Percentiles rank a stretch among this genome's conserved stretches.
phyloP scores from a whole-genome alignment of 345 rosid species.

The Citrus hindsii region DNA sequence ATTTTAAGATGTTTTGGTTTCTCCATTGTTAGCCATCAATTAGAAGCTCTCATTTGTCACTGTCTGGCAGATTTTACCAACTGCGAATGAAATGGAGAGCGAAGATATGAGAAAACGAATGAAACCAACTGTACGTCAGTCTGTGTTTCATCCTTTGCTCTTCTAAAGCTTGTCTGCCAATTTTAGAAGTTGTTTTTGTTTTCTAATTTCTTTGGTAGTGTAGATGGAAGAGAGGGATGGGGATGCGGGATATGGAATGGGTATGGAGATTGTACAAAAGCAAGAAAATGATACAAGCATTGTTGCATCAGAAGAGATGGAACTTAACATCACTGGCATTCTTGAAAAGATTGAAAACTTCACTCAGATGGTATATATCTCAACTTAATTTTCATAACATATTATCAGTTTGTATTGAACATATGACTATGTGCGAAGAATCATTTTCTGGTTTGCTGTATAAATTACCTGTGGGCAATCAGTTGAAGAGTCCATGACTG shows the following conservation, averaged over 20 bases:
- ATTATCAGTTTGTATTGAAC: background rate
- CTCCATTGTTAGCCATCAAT: background rate
- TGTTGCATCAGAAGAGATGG: constrained; percentile 79
- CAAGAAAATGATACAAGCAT: constrained; percentile 50
- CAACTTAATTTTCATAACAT: background rate
- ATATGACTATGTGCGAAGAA: too few species aligned
- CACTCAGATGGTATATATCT: constrained; percentile 56
- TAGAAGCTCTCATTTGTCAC: background rate
- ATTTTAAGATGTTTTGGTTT: background rate
- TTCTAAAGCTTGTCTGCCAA: background rate
- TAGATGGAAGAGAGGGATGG: constrained; percentile 53
- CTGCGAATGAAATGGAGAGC: constrained; percentile 33
- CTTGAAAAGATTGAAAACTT: constrained; percentile 74
- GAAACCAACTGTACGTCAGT: constrained; percentile 46
- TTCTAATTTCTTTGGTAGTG: background rate
- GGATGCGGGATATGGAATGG: constrained; percentile 29
- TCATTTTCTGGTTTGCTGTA: background rate
- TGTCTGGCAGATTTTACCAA: background rate
- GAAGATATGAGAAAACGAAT: constrained; percentile 55
- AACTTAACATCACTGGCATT: constrained; percentile 52
- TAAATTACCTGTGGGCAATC: background rate
- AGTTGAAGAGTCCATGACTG: background rate
- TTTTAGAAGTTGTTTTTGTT: constrained; percentile 1
- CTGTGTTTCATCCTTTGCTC: background rate
- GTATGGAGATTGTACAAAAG: constrained; percentile 36